Conservation (phyloP, 352 stramenopile species). For the Elongisporangium undulatum region DNA sequence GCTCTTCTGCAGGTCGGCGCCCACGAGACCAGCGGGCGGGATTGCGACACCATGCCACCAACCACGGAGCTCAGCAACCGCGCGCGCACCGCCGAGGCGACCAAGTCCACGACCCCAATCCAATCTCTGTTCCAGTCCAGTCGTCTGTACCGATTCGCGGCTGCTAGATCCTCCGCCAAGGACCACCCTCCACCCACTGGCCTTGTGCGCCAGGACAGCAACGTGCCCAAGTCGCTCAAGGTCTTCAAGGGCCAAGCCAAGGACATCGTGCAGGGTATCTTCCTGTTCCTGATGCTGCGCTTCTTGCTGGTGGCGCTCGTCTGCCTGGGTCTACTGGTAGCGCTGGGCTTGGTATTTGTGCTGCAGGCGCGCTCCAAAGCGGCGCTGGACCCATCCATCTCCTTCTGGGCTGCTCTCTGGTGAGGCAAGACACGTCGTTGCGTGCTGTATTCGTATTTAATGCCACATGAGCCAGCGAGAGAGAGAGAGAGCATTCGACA, state of each 20-base stretch:
- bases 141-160: background rate
- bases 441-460: constrained; percentile 3
- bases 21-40: background rate
- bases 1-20: background rate
- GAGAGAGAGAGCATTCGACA: no score
- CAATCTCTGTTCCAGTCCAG: background rate
- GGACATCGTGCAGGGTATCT: constrained; percentile 56
- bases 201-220: constrained; percentile 35
- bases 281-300: constrained; percentile 50
- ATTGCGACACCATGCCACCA: background rate
- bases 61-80: background rate
- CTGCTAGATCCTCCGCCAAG: constrained; percentile 2
- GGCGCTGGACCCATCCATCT: constrained; percentile 26
- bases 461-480: background rate
- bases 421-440: constrained; percentile 7
- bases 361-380: constrained; percentile 21
- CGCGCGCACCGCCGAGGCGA: background rate
- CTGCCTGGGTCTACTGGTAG: constrained; percentile 19
- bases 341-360: constrained; percentile 29
- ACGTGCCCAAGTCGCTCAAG: constrained; percentile 48
- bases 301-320: constrained; percentile 43
- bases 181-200: constrained; percentile 4
- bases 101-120: background rate
- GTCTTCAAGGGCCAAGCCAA: constrained; percentile 52
- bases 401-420: constrained; percentile 14